These are phyloP conservation scores for Lycium barbarum DNA, from an alignment of 257 asterid genomes.

Conservation along the genomic window DNA sequence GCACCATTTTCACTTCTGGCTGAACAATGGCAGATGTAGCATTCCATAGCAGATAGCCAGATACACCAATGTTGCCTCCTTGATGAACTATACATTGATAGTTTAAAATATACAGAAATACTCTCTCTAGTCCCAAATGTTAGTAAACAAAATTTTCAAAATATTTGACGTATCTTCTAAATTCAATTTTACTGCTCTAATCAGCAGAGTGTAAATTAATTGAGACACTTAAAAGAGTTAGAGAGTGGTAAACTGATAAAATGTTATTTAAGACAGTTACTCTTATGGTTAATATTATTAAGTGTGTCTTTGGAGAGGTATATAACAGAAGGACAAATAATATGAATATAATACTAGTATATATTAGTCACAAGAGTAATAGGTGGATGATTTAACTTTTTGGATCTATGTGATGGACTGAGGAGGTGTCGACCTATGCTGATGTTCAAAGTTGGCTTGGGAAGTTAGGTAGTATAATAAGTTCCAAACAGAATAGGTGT, in stretches of 20 bases:
- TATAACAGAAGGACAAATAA: not conserved
- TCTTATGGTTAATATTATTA: not conserved
- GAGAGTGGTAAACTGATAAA: no score
- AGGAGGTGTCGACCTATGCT: not conserved
- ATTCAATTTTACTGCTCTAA: not conserved
- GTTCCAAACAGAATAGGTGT: not conserved
- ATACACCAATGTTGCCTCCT: not conserved
- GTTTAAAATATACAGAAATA: not conserved
- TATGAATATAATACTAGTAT: not conserved
- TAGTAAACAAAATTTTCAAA: not conserved
- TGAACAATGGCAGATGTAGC: not conserved
- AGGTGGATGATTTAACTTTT: not conserved
- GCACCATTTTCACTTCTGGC: not conserved
- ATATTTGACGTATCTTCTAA: no score
- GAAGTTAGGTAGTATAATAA: not conserved
- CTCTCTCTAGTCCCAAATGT: not conserved
- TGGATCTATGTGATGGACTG: not conserved
- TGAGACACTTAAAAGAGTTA: not conserved
- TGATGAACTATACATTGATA: no score
- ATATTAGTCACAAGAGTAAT: not conserved
- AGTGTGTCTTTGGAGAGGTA: no score
- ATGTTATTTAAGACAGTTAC: not conserved
- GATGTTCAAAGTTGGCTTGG: not conserved
- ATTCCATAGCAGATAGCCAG: not conserved
- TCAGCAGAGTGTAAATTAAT: no score